Conservation (phyloP, 768 basidiomycete species). For the Tulasnella calospora region DNA sequence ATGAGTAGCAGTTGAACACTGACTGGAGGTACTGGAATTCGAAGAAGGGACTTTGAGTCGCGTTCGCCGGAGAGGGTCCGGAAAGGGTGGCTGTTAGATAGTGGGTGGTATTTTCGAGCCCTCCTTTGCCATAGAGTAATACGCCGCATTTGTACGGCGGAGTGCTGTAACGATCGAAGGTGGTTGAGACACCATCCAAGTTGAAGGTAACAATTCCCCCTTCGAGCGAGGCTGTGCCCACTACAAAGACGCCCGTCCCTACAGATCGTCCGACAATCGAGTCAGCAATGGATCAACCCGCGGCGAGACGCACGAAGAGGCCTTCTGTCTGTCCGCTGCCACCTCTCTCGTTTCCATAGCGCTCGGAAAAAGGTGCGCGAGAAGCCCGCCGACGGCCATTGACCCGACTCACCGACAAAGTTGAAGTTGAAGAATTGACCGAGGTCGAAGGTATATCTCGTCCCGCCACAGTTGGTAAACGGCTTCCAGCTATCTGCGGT, state of each 20-base stretch:
- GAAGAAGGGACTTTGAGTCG: not conserved
- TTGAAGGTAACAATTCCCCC: constrained; percentile 15
- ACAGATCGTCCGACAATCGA: not conserved
- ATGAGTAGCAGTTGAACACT: not conserved
- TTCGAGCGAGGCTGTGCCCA: constrained; percentile 1
- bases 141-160: constrained; percentile 14
- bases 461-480: constrained; percentile 18
- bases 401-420: constrained; percentile 11
- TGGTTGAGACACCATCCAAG: not conserved
- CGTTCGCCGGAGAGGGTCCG: not conserved
- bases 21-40: constrained; percentile 6
- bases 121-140: not conserved
- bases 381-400: not conserved
- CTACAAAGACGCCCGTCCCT: constrained; percentile 4
- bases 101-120: not conserved
- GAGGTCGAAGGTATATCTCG: not conserved
- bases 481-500: not conserved
- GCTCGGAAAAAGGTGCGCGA: not conserved
- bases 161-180: not conserved
- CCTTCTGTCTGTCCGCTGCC: not conserved
- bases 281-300: not conserved
- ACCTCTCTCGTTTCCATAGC: not conserved
- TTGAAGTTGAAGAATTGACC: not conserved
- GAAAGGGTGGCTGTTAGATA: not conserved
- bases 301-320: not conserved